Conservation (phyloP, 2,329 filamentous ascomycete species). For the Phialophora expanda region DNA sequence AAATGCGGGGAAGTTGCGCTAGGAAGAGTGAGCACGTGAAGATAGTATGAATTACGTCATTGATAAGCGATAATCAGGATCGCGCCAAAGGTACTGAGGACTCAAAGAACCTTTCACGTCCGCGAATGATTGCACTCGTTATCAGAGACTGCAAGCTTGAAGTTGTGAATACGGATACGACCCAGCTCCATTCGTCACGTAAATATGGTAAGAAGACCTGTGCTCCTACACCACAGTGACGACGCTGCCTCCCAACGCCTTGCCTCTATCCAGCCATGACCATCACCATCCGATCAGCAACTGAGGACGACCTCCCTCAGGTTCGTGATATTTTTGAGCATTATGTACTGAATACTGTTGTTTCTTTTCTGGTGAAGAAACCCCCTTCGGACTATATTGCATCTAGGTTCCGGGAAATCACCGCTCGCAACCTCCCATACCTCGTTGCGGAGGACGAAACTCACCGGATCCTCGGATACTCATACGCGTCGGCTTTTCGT, state of each 20-base stretch:
- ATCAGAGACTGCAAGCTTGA: not conserved
- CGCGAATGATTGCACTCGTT: not conserved
- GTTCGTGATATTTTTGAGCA: constrained; percentile 46
- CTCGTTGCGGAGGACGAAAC: constrained; percentile 45
- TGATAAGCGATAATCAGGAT: not conserved
- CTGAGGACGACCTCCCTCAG: constrained; percentile 44
- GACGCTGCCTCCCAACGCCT: not conserved
- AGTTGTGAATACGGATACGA: constrained; percentile 1
- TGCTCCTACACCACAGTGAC: not conserved
- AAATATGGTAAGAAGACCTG: not conserved
- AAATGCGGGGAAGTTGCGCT: constrained; percentile 1
- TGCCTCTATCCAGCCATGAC: constrained; percentile 24
- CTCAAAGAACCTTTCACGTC: not conserved
- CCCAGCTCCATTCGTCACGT: not conserved
- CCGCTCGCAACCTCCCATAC: constrained; percentile 44
- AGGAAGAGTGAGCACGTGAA: not conserved
- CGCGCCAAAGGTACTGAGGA: too few species aligned
- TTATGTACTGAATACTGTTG: constrained; percentile 48
- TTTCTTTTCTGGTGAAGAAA: constrained; percentile 45
- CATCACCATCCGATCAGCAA: constrained; percentile 46
- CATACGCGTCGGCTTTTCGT: constrained; percentile 46
- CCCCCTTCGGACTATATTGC: constrained; percentile 42
- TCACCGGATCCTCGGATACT: constrained; percentile 44
- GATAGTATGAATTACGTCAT: not conserved
- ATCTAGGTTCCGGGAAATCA: constrained; percentile 40